phyloP scores from a whole-genome alignment of 495 filamentous ascomycete genomes.

The Trichoderma virens region DNA sequence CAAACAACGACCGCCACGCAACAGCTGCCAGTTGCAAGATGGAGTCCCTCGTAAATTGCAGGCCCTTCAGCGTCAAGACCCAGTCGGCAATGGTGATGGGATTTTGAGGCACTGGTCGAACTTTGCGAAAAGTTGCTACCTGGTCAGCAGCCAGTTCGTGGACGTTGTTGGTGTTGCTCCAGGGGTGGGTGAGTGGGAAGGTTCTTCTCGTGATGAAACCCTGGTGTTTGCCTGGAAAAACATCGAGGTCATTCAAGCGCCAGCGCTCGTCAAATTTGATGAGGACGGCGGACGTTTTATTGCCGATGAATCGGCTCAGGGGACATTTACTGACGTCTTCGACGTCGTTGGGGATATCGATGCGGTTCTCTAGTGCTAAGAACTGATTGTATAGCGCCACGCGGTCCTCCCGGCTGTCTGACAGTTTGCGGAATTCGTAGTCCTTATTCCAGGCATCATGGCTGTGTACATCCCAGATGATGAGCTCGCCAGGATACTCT shows the following conservation, averaged over 20 bases:
- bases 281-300: not conserved
- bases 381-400: not conserved
- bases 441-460: not conserved
- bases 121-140: not conserved
- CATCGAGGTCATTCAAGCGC: not conserved
- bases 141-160: not conserved
- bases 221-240: not conserved
- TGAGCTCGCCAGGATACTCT: conserved; percentile 8
- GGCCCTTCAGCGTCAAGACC: not conserved
- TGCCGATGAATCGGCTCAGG: not conserved
- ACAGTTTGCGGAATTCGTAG: not conserved
- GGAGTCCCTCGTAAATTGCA: not conserved
- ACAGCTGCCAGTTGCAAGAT: not conserved
- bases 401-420: not conserved
- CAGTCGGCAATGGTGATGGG: not conserved
- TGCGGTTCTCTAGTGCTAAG: not conserved
- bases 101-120: not conserved
- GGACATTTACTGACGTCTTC: not conserved
- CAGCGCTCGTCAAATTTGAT: conserved; percentile 4
- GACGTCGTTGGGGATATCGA: not conserved
- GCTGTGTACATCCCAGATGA: conserved; percentile 11
- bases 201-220: not conserved
- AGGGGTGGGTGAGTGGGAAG: conserved; percentile 1
- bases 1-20: not conserved
- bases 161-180: not conserved